Conservation (phyloP, 2,329 filamentous ascomycete genomes). For the Epichloe typhina region DNA sequence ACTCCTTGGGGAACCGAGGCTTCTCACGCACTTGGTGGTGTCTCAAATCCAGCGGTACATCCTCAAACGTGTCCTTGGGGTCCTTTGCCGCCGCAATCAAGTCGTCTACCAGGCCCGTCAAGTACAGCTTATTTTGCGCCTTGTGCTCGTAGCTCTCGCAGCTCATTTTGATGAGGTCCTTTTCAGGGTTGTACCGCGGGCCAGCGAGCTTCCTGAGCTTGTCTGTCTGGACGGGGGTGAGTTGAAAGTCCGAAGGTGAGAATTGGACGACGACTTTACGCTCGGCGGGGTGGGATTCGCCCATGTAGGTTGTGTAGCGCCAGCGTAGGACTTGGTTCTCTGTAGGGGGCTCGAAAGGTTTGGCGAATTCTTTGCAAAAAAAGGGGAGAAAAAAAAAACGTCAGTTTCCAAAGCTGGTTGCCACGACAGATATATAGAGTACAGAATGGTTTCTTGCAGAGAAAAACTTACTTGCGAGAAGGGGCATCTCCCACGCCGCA, state of each 20-base stretch:
- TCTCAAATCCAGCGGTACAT: slow-evolving; percentile 78
- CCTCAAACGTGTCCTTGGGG: slow-evolving; percentile 66
- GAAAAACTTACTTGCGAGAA: slow-evolving; percentile 63
- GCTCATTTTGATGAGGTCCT: slow-evolving; percentile 73
- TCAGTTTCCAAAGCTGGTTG: neutral
- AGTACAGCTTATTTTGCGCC: slow-evolving; percentile 93
- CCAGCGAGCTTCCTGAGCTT: slow-evolving; percentile 87
- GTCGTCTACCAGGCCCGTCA: slow-evolving; percentile 63
- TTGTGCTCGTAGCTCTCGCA: slow-evolving; percentile 79
- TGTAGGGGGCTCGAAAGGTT: slow-evolving; percentile 66
- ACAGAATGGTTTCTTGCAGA: neutral
- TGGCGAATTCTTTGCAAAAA: slow-evolving; percentile 53
- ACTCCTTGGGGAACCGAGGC: slow-evolving; percentile 65
- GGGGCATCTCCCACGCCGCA: slow-evolving; percentile 89
- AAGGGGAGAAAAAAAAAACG: neutral
- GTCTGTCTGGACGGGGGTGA: slow-evolving; percentile 52
- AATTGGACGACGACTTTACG: slow-evolving; percentile 94
- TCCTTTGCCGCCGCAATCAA: slow-evolving; percentile 69
- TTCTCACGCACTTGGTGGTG: slow-evolving; percentile 63
- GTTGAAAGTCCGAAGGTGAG: slow-evolving; percentile 55
- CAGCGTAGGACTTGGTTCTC: slow-evolving; percentile 66
- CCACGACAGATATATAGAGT: neutral
- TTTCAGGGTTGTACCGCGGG: slow-evolving; percentile 74
- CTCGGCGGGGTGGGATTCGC: slow-evolving; percentile 80
- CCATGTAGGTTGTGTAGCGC: slow-evolving; percentile 94